phyloP scores from a whole-genome alignment of 371 early-diverging fungal species.

The Rhizopus delemar region DNA sequence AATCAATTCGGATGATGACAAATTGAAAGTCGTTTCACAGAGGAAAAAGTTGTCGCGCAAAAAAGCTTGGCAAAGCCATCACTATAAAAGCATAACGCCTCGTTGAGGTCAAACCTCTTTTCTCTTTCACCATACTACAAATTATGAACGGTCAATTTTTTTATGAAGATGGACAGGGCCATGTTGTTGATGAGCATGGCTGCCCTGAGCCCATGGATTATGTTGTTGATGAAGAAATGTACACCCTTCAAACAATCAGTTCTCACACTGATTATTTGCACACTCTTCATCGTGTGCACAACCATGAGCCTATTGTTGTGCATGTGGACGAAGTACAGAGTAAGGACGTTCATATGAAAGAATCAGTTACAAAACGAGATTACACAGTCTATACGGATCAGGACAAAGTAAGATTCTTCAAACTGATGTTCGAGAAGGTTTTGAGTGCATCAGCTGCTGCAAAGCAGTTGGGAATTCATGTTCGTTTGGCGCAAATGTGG shows the following conservation, averaged over 20 bases:
- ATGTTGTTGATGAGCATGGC: constrained; percentile 12
- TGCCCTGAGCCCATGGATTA: constrained; percentile 22
- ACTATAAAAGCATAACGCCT: constrained; percentile 15
- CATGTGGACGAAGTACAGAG: constrained; percentile 2
- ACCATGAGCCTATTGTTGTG: neutral
- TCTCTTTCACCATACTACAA: constrained; percentile 17
- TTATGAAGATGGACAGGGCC: constrained; percentile 13
- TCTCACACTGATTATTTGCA: constrained; percentile 12
- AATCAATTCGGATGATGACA: constrained; percentile 5
- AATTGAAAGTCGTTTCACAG: constrained; percentile 2
- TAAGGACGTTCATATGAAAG: constrained; percentile 13
- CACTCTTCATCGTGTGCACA: neutral
- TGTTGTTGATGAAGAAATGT: constrained; percentile 22
- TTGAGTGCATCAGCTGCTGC: too few relatives aligned
- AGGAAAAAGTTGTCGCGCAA: too few relatives aligned
- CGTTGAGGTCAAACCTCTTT: constrained; percentile 35
- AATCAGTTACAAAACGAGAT: constrained; percentile 6
- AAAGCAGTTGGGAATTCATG: constrained; percentile 2
- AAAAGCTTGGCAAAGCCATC: constrained; percentile 2
- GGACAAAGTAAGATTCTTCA: constrained; percentile 3
- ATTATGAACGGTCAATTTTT: constrained; percentile 12
- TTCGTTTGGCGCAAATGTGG: constrained; percentile 14
- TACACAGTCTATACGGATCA: constrained; percentile 15
- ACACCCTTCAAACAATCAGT: constrained; percentile 14
- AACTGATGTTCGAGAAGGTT: too few relatives aligned